phyloP scores from a whole-genome alignment of 805 yeast species.

The Wickerhamiella qilinensis region DNA sequence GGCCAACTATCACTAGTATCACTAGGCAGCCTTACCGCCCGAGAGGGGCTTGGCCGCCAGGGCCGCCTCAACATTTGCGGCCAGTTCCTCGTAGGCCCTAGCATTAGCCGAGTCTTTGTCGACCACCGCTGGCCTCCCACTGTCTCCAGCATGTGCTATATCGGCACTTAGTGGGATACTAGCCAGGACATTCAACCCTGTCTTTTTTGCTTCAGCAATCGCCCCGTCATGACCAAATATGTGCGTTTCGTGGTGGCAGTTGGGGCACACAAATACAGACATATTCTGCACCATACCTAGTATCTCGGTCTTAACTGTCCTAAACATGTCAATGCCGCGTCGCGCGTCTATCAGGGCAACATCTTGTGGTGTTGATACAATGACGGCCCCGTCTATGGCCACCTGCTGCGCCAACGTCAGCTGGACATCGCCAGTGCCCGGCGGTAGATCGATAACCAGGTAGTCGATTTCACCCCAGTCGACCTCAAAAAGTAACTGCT shows the following conservation, averaged over 20 bases:
- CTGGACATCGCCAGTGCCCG: constrained; percentile 84
- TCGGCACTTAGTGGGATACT: constrained; percentile 49
- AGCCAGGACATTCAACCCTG: constrained; percentile 39
- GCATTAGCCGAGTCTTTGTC: constrained; percentile 1
- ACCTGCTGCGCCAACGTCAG: constrained; percentile 66
- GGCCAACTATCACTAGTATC: too few relatives aligned
- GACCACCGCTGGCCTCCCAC: constrained; percentile 39
- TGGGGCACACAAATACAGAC: constrained; percentile 64
- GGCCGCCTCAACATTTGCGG: constrained; percentile 4
- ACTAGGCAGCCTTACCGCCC: too few relatives aligned
- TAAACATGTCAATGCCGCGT: constrained; percentile 66
- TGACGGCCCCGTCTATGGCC: constrained; percentile 61
- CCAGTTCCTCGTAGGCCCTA: constrained; percentile 6
- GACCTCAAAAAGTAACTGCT: constrained; percentile 71
- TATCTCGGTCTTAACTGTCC: constrained; percentile 54
- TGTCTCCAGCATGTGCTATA: constrained; percentile 46
- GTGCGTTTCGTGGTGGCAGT: constrained; percentile 57
- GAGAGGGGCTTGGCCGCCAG: too few relatives aligned
- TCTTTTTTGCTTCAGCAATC: constrained; percentile 31
- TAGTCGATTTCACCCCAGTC: constrained; percentile 55
- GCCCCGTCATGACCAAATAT: constrained; percentile 59
- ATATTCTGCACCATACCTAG: constrained; percentile 70
- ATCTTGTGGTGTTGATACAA: constrained; percentile 79
- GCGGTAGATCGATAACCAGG: constrained; percentile 71
- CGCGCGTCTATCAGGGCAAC: constrained; percentile 66